Conservation (phyloP, 2,329 filamentous ascomycete species). For the Orbilia oligospora region DNA sequence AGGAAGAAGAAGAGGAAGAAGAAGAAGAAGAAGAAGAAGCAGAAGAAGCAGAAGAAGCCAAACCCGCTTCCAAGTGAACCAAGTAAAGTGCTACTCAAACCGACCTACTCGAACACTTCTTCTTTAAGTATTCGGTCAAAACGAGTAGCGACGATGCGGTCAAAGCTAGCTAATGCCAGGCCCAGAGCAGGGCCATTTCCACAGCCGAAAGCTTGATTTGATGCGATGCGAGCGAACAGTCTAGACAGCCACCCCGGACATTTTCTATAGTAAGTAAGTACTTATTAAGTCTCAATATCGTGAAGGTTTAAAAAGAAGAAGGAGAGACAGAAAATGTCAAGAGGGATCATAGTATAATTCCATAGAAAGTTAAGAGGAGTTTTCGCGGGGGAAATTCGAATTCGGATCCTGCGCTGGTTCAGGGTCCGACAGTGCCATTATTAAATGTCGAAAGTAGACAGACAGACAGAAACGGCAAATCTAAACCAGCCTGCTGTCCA, state of each 20-base stretch:
- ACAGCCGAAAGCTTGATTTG: slow-evolving; percentile 24
- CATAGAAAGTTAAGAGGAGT: not conserved
- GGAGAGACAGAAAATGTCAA: not conserved
- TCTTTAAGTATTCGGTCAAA: too few species aligned
- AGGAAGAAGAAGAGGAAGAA: too few species aligned
- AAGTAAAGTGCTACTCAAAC: too few species aligned
- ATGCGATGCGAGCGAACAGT: not conserved
- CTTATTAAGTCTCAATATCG: not conserved
- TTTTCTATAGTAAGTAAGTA: not conserved
- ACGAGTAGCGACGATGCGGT: slow-evolving; percentile 6
- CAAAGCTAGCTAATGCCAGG: too few species aligned
- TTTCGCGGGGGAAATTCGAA: not conserved
- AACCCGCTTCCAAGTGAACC: too few species aligned
- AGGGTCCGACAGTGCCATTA: not conserved
- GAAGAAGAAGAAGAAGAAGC: too few species aligned
- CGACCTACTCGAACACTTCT: too few species aligned
- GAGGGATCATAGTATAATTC: not conserved
- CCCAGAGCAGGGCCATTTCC: too few species aligned
- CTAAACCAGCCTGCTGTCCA: slow-evolving; percentile 3
- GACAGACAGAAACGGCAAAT: slow-evolving; percentile 25
- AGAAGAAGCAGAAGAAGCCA: too few species aligned
- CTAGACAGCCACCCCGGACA: not conserved
- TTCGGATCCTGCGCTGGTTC: not conserved
- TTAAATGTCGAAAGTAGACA: slow-evolving; percentile 23
- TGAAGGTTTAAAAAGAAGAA: too few species aligned